Conservation (phyloP, 495 filamentous ascomycete genomes). For the Bacidia gigantensis region DNA sequence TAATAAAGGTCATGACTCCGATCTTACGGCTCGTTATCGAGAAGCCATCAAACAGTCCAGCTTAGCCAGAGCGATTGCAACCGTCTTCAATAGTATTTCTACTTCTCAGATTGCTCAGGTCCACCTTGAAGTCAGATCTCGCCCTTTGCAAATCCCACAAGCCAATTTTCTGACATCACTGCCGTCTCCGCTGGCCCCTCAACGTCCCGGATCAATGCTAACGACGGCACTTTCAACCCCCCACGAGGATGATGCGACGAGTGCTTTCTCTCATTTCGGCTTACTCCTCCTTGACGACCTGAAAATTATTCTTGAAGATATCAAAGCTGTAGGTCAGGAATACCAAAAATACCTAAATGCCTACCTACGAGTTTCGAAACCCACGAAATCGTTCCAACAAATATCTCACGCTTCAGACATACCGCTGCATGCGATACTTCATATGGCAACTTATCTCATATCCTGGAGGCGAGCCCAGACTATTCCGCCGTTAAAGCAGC, state of each 20-base stretch:
- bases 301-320: conserved; percentile 65
- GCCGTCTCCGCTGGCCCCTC: conserved; percentile 46
- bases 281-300: conserved; percentile 75
- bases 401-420: conserved; percentile 61
- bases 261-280: conserved; percentile 69
- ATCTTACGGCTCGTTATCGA: conserved; percentile 23
- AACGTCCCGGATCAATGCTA: conserved; percentile 63
- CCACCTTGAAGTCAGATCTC: conserved; percentile 41
- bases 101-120: conserved; percentile 69
- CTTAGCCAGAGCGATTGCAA: conserved; percentile 71
- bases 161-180: conserved; percentile 61
- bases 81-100: conserved; percentile 67
- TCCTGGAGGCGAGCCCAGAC: conserved; percentile 88
- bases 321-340: conserved; percentile 62
- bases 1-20: neutral
- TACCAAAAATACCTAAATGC: conserved; percentile 59
- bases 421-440: conserved; percentile 62
- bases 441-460: conserved; percentile 79
- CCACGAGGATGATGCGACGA: conserved; percentile 38
- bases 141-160: conserved; percentile 76
- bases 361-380: conserved; percentile 71
- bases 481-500: conserved; percentile 77
- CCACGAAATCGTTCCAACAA: conserved; percentile 73
- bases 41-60: conserved; percentile 61
- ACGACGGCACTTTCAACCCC: conserved; percentile 65